These are phyloP conservation scores for Wilcoxina mikolae DNA, from an alignment of 495 filamentous ascomycete species.

Conservation along the genomic window DNA sequence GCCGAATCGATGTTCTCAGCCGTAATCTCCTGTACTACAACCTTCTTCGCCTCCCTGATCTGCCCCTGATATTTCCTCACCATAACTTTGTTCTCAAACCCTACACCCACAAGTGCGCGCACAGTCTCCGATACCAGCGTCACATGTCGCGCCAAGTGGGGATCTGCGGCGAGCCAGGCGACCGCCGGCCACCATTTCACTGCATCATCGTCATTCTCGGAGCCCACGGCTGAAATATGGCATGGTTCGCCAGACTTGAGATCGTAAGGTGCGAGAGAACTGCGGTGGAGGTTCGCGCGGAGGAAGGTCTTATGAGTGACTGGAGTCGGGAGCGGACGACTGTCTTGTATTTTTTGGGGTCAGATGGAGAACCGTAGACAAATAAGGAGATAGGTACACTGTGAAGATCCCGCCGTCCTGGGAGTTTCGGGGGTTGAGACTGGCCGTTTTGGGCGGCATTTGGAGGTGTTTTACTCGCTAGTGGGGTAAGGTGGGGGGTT, in stretches of 20 bases:
- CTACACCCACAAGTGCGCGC: slow-evolving; percentile 10
- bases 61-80: slow-evolving; percentile 17
- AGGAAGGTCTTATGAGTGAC: neutral
- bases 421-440: neutral
- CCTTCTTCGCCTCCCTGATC: slow-evolving; percentile 31
- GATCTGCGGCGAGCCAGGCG: slow-evolving; percentile 17
- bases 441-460: neutral
- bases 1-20: slow-evolving; percentile 30
- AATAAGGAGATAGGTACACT: neutral
- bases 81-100: slow-evolving; percentile 23
- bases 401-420: neutral
- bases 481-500: no score
- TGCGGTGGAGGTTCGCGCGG: neutral
- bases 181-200: slow-evolving; percentile 3
- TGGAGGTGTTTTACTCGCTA: no score
- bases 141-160: slow-evolving; percentile 17
- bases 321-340: neutral
- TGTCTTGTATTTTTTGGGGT: neutral
- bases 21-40: slow-evolving; percentile 40
- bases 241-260: neutral
- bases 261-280: neutral
- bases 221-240: neutral
- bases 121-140: slow-evolving; percentile 23
- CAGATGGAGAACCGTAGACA: neutral
- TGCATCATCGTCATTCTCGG: neutral